Evolutionary conservation across 371 early-diverging fungal genomes (phyloP).

Genomic region (Mortierella sp.): DNA sequence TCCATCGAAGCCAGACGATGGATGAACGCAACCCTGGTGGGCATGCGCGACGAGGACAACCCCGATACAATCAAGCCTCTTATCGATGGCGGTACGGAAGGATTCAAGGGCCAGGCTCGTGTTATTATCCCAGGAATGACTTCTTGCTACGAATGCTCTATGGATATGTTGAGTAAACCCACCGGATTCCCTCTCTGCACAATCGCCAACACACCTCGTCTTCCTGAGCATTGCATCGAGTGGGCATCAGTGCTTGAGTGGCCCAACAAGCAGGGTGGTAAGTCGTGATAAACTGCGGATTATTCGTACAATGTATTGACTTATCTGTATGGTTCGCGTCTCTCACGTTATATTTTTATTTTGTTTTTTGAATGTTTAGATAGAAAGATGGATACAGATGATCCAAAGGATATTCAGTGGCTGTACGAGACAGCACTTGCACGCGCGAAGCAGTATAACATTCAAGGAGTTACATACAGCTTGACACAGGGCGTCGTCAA

Average conservation of each 20-base stretch:
- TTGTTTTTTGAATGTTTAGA: constrained; percentile 56
- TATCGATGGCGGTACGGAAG: constrained; percentile 98
- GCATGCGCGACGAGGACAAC: constrained; percentile 80
- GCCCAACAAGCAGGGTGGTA: constrained; percentile 84
- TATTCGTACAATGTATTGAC: neutral
- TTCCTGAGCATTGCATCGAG: constrained; percentile 92
- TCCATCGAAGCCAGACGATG: constrained; percentile 96
- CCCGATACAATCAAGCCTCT: constrained; percentile 84
- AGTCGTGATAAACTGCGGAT: neutral
- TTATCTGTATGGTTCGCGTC: neutral
- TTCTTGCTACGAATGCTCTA: constrained; percentile 89
- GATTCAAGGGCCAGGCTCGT: constrained; percentile 95
- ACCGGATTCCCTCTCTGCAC: constrained; percentile 78
- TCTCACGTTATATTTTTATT: neutral
- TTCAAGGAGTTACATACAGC: constrained; percentile 91
- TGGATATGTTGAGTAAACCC: constrained; percentile 79
- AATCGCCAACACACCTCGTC: constrained; percentile 86
- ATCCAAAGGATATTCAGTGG: constrained; percentile 93
- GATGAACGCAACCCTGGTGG: constrained; percentile 92
- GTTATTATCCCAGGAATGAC: constrained; percentile 88
- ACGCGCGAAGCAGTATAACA: constrained; percentile 86
- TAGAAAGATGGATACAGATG: constrained; percentile 90
- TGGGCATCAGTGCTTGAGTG: constrained; percentile 92
- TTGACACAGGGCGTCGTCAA: constrained; percentile 96
- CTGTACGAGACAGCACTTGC: constrained; percentile 78